Base-by-base conservation (phyloP, 306 rosid genomes). In the Acacia acuminata region DNA sequence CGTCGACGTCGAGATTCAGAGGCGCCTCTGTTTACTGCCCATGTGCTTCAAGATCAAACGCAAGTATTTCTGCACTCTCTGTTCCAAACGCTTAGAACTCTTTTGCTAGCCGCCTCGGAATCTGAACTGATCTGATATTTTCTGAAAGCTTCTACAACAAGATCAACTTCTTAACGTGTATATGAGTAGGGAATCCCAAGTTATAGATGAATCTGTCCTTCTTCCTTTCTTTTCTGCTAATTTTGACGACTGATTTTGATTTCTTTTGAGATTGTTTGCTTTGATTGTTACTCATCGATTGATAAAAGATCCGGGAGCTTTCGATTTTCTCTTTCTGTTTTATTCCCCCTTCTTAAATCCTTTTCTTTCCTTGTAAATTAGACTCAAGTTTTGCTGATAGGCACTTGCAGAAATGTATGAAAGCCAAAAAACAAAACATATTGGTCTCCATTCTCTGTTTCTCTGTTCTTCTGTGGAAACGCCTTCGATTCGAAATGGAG, bases 11-110 rank as follows among this genome's bases (percentile, higher is more conserved):
- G 97, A 93, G 82, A 83, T 84, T 30, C 86, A 82, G 56, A 84
- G 95, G 90, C 88, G 79, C 30, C 79, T 90, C 50, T 92, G 96
- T 66, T 89, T 89, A 71, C 88, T 95, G 45, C 98, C 97, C 40
- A 78, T 95, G 88, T 95, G 98, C 82, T 88, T 90, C 85, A 90
- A 90, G 86, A 71, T 87, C 90, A 93, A 93, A 83, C 80, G 97
- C 43, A 93, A 86, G 87, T 93, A 55, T 48, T 87, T 88, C 67
- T 93, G 98, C 20, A 90, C 94, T 76, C 70, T 90, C 1, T 95
- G 99, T 78, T 55, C 87, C 53, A 88, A 79, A 76, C 94, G 98
- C 72, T 82, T 93, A 45, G 98, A 84, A 71, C 65, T 87, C 34
- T 76, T 14, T 51, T 81, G 36, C 34, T 82, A 32, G 67, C 17